Evolutionary conservation across 495 filamentous ascomycete species (phyloP).

Genomic region (Hypoxylon crocopeplum): DNA sequence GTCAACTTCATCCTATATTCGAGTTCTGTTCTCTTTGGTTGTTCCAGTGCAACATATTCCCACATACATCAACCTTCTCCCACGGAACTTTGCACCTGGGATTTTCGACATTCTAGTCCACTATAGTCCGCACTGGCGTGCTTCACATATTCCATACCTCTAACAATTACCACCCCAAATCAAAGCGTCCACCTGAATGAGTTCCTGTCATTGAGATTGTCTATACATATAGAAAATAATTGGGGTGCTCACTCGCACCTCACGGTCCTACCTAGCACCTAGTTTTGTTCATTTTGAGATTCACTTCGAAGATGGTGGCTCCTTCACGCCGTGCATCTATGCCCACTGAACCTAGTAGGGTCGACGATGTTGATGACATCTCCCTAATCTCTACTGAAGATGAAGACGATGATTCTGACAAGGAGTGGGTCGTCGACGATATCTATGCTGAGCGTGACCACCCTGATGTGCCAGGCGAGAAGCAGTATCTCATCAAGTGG

Average conservation of each 20-base stretch:
- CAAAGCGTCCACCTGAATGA: not conserved
- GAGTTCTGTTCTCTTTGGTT: too few species aligned
- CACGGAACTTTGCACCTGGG: too few species aligned
- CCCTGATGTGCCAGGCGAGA: conserved; percentile 41
- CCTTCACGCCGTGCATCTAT: not conserved
- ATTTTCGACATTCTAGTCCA: too few species aligned
- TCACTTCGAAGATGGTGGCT: conserved; percentile 8
- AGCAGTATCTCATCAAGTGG: conserved; percentile 71
- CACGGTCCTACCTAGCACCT: not conserved
- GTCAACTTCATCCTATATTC: too few species aligned
- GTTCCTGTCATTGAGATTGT: not conserved
- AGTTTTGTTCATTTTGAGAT: not conserved
- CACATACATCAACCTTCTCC: too few species aligned
- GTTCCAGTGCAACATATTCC: too few species aligned
- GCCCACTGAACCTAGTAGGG: conserved; percentile 6
- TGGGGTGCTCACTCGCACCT: not conserved
- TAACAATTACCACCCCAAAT: too few species aligned
- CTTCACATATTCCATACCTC: too few species aligned
- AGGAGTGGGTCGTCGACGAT: conserved; percentile 54
- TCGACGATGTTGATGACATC: conserved; percentile 61
- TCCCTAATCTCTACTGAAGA: conserved; percentile 69
- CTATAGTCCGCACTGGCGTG: too few species aligned
- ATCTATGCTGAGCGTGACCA: conserved; percentile 57
- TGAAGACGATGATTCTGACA: conserved; percentile 52
- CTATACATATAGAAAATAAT: not conserved